Evolutionary conservation across 2,329 filamentous ascomycete species (phyloP).

Genomic region (Sporothrix luriei): DNA sequence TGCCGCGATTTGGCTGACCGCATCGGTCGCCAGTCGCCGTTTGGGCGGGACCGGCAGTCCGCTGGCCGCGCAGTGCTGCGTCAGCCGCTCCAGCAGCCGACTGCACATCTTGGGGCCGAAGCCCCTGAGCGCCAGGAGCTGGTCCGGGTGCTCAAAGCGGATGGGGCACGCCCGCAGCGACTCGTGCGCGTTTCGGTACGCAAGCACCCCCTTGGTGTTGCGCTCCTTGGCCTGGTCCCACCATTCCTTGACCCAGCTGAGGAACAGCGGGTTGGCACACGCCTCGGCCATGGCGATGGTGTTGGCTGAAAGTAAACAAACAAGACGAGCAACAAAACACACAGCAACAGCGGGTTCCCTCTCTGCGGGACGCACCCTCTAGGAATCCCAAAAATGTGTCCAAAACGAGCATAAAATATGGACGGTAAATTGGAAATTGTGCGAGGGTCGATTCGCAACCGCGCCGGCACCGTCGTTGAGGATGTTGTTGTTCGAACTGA

Average conservation of each 20-base stretch:
- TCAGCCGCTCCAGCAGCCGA: slow-evolving; percentile 64
- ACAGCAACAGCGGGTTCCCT: slow-evolving; percentile 2
- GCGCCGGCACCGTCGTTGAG: background rate
- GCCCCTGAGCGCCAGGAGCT: slow-evolving; percentile 72
- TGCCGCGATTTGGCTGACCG: slow-evolving; percentile 36
- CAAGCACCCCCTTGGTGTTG: slow-evolving; percentile 70
- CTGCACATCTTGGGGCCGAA: slow-evolving; percentile 73
- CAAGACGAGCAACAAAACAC: background rate
- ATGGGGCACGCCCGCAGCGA: slow-evolving; percentile 76
- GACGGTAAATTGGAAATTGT: background rate
- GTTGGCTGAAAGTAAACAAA: background rate
- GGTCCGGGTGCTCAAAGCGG: slow-evolving; percentile 69
- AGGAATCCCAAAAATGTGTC: no score
- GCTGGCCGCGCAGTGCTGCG: slow-evolving; percentile 65
- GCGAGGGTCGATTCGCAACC: background rate
- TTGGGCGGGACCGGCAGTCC: slow-evolving; percentile 67
- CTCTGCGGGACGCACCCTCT: no score
- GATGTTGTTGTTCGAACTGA: background rate
- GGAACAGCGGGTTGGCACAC: slow-evolving; percentile 70
- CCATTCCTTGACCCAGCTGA: slow-evolving; percentile 78
- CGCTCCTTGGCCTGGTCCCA: slow-evolving; percentile 68
- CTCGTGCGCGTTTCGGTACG: slow-evolving; percentile 74
- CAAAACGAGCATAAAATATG: background rate
- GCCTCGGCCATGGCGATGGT: slow-evolving; percentile 38
- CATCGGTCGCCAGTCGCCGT: slow-evolving; percentile 39